Conservation (phyloP, 2,329 filamentous ascomycete species). For the Cordyceps tenuipes region DNA sequence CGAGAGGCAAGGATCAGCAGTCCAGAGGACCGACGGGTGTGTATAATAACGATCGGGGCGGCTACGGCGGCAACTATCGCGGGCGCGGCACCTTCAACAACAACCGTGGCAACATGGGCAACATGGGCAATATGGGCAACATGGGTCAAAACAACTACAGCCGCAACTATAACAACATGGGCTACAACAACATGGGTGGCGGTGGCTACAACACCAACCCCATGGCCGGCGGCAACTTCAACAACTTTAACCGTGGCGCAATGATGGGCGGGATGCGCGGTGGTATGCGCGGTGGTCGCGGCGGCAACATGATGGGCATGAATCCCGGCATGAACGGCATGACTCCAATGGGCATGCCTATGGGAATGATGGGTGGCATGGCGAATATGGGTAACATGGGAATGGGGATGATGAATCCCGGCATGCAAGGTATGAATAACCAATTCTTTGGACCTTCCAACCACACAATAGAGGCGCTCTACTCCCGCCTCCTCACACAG, state of each 20-base stretch:
- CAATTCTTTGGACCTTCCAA: constrained; percentile 25
- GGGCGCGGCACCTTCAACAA: constrained; percentile 43
- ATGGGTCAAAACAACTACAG: constrained; percentile 40
- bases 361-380: constrained; percentile 43
- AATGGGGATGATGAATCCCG: constrained; percentile 22
- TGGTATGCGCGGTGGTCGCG: constrained; percentile 43
- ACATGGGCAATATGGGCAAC: constrained; percentile 31
- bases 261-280: constrained; percentile 40
- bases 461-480: constrained; percentile 31
- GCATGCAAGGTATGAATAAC: constrained; percentile 27
- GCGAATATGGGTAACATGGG: constrained; percentile 33
- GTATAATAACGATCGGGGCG: constrained; percentile 42
- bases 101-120: constrained; percentile 31
- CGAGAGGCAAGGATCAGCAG: constrained; percentile 50
- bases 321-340: constrained; percentile 27
- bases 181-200: constrained; percentile 36
- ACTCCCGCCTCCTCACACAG: constrained; percentile 6
- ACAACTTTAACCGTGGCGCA: constrained; percentile 42
- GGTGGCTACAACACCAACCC: constrained; percentile 36
- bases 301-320: constrained; percentile 40
- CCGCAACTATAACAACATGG: constrained; percentile 34
- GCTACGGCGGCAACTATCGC: constrained; percentile 40
- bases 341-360: constrained; percentile 29
- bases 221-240: constrained; percentile 44
- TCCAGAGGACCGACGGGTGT: constrained; percentile 43